Evolutionary conservation across 2,329 filamentous ascomycete genomes (phyloP).

Genomic region (Malbranchea zuffiana): DNA sequence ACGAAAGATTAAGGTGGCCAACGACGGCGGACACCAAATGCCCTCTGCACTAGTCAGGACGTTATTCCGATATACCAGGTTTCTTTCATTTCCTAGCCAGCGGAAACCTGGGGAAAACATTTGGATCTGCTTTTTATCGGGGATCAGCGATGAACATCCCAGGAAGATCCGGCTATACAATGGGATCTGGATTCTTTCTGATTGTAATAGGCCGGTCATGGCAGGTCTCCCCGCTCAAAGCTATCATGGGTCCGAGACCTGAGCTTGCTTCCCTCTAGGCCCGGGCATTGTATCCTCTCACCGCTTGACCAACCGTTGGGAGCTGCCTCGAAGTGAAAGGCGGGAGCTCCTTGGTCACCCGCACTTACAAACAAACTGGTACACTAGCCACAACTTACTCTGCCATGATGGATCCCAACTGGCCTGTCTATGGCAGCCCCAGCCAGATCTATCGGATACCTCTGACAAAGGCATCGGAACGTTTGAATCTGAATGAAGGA

Average conservation of each 20-base stretch:
- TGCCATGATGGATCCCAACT: conserved; percentile 3
- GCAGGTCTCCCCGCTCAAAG: too few relatives aligned
- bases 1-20: too few relatives aligned
- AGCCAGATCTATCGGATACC: conserved; percentile 8
- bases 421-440: not conserved
- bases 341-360: conserved; percentile 12
- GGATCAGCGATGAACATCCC: too few relatives aligned
- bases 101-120: too few relatives aligned
- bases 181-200: too few relatives aligned
- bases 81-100: too few relatives aligned
- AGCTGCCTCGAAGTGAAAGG: conserved; percentile 14
- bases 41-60: too few relatives aligned
- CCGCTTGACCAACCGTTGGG: conserved; percentile 14
- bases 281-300: conserved; percentile 11
- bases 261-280: conserved; percentile 7
- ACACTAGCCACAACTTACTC: conserved; percentile 8
- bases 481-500: not conserved
- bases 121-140: too few relatives aligned
- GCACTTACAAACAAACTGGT: conserved; percentile 14
- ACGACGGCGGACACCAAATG: too few relatives aligned
- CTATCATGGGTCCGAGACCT: conserved; percentile 15
- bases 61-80: too few relatives aligned
- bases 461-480: conserved; percentile 13
- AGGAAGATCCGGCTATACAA: too few relatives aligned
- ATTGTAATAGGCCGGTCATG: too few relatives aligned